Base-by-base conservation (phyloP, 768 basidiomycete species). In the Rhizopogon roseolus region DNA sequence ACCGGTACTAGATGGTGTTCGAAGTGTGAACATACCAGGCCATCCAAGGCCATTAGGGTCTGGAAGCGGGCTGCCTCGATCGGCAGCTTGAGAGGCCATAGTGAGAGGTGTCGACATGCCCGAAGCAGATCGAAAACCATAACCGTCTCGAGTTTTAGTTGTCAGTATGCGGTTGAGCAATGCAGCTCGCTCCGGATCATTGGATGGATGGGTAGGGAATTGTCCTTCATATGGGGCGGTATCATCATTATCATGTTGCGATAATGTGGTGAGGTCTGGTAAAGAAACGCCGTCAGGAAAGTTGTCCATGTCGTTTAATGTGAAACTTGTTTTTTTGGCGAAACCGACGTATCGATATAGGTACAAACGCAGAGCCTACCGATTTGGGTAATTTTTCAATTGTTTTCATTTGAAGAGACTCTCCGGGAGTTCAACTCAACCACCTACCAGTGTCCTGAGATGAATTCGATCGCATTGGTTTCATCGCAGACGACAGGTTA, bases 41-140 rank as follows among this genome's bases (percentile, higher is more conserved):
- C 94, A 96, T 6, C 93, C 94, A 8, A 97, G 79, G 51, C 94
- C 94, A 63, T 93, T 80, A 48, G 80, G 70, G 69, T 76, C 76
- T 43, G 75, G 71, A 44, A 77, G 61, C 59, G 76, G 70, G 65
- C 68, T 70, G 28, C 48, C 59, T 6, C 58, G 55, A 48, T 64
- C 63, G 49, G 54, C 42, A 44, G 25, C 60, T 55, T 63, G 59
- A 53, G 70, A 59, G 22, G 69, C 58, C 38, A 66, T 66, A 5
- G 67, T 71, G 17, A 76, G 72, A 43, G 88, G 90, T 9, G 86
- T 88, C 41, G 81, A 79, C 41, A 78, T 64, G 4, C 86, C 88
- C 8, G 90, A 93, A 34, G 79, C 69, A 14, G 80, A 73, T 10
- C 88, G 81, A 69, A 93, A 93, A 52, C 91, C 92, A 69, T 91